A percentile compares a stretch with the other conserved stretches of the same genome.
Evolutionary conservation across 23 red algal species (phyloP).

Genomic region (Gracilariopsis chorda): DNA sequence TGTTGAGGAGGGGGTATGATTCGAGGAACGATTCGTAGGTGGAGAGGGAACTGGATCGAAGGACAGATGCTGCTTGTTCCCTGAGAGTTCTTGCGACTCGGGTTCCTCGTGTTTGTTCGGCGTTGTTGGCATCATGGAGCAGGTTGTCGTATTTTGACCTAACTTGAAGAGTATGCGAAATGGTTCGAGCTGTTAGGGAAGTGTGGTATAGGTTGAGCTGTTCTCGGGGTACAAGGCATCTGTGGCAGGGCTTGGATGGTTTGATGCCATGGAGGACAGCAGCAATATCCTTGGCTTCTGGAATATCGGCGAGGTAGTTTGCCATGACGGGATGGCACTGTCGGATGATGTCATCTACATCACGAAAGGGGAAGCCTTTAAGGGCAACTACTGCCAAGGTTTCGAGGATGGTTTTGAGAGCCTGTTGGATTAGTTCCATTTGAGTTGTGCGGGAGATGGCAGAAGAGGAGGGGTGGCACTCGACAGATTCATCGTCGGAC

Average conservation of each 20-base stretch:
- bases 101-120: background rate
- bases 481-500: background rate
- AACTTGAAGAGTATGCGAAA: background rate
- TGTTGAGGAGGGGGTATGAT: background rate
- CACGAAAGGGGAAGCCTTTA: background rate
- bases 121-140: background rate
- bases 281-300: background rate
- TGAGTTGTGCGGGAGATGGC: background rate
- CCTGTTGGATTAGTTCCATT: background rate
- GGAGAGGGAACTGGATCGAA: background rate
- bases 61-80: background rate
- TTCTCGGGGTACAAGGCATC: background rate
- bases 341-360: background rate
- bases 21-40: background rate
- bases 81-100: background rate
- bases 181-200: no score
- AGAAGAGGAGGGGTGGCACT: background rate
- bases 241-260: background rate
- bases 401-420: background rate
- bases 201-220: background rate
- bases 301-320: background rate
- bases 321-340: background rate
- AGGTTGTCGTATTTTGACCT: background rate
- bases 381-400: background rate
- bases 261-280: background rate